phyloP scores from a whole-genome alignment of 2,329 filamentous ascomycete species.

The Venturia pyrina region DNA sequence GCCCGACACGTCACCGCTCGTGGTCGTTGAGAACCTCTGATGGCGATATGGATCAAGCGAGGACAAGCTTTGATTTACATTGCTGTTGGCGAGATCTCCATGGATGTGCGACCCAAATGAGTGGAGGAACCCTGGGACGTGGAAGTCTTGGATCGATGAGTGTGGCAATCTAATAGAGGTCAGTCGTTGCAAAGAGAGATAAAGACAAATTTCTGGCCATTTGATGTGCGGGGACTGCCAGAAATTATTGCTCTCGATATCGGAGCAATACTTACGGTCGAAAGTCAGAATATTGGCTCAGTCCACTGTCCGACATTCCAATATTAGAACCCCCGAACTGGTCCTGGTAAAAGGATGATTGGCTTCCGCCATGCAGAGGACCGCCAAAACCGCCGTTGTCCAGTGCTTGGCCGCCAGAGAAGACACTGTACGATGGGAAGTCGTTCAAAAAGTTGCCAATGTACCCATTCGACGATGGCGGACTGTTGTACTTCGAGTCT shows the following conservation, averaged over 20 bases:
- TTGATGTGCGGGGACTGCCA: too few species aligned
- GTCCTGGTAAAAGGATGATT: background rate
- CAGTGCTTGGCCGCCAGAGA: background rate
- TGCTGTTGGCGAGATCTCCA: background rate
- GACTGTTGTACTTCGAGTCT: background rate
- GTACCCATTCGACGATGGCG: background rate
- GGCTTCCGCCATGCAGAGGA: background rate
- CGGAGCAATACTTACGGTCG: background rate
- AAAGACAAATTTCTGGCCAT: too few species aligned
- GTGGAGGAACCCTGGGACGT: background rate
- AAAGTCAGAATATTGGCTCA: background rate
- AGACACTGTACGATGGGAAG: background rate
- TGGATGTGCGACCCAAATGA: background rate
- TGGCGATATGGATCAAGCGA: background rate
- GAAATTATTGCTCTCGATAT: too few species aligned
- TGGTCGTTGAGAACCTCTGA: background rate
- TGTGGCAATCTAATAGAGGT: background rate
- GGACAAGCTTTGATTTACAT: background rate
- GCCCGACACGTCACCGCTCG: background rate
- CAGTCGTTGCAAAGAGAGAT: background rate
- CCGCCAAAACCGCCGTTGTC: background rate
- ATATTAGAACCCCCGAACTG: background rate
- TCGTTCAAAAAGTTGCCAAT: background rate
- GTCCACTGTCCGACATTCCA: background rate
- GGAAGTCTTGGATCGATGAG: background rate